Base-by-base conservation (phyloP, 306 rosid genomes). In the Rubus idaeus region DNA sequence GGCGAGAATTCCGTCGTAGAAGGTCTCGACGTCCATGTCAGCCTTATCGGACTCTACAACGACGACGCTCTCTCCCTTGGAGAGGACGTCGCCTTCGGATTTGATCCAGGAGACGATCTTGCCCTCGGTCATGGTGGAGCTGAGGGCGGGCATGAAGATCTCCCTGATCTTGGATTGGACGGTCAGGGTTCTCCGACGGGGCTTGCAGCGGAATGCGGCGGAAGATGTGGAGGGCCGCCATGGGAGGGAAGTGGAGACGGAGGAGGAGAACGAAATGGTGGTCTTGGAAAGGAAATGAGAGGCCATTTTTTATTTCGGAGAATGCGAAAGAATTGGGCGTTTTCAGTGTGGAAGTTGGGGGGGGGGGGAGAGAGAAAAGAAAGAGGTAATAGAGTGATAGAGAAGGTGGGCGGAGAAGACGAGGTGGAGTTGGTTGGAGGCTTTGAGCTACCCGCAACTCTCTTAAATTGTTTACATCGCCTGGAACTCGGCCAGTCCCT, bases 111-210 rank as follows among this genome's bases (percentile, higher is more conserved):
- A 94, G 70, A 94, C 97, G 76, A 94, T 94, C 84, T 91, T 94
- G 23, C 98, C 97, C 89, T 94, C 98, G 3, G 98, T 94, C 98
- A 94, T 94, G 67, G 98, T 94, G 62, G 98, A 94, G 84, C 98
- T 94, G 72, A 94, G 96, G 21, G 98, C 98, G 2, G 98, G 98
- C 98, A 94, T 94, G 89, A 91, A 91, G 87, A 94, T 94, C 87
- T 94, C 98, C 10, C 98, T 80, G 88, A 94, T 90, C 91, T 90
- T 94, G 69, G 93, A 64, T 55, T 81, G 89, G 72, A 94, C 81
- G 17, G 82, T 74, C 10, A 85, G 86, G n/a, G 61, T 18, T 30
- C 88, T 77, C 61, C 90, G 86, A 50, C 86, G 82, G 65, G 85
- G 77, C 0, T 49, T 82, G 82, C 80, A 30, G 50, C 85, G 88